Evolutionary conservation across 345 rosid species (phyloP).

Genomic region (Salix dunnii): DNA sequence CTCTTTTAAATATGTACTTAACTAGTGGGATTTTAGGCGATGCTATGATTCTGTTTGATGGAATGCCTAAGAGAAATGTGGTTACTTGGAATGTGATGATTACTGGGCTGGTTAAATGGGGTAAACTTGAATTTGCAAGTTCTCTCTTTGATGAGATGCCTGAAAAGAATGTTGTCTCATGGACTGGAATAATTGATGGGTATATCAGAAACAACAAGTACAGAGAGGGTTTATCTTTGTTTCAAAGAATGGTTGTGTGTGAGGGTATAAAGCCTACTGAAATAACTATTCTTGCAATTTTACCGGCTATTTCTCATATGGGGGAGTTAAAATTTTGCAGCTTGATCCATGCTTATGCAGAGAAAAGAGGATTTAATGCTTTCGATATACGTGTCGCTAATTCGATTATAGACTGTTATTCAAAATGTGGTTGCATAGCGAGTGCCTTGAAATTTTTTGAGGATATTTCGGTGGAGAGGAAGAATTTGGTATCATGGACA

Average conservation of each 20-base stretch:
- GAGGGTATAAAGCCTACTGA: constrained; percentile 54
- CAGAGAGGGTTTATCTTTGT: constrained; percentile 56
- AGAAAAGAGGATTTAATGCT: constrained; percentile 51
- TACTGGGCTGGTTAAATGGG: constrained; percentile 59
- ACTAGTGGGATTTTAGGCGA: constrained; percentile 24
- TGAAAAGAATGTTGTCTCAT: constrained; percentile 57
- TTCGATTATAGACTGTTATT: constrained; percentile 63
- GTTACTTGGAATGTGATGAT: constrained; percentile 87
- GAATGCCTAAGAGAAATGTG: constrained; percentile 55
- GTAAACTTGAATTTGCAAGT: constrained; percentile 54
- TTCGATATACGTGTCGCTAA: constrained; percentile 60
- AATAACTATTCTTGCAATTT: constrained; percentile 60
- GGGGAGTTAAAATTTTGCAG: constrained; percentile 47
- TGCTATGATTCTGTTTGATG: constrained; percentile 54
- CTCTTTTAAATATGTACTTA: constrained; percentile 45
- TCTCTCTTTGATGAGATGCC: constrained; percentile 63
- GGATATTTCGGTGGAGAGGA: constrained; percentile 40
- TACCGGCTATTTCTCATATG: constrained; percentile 55
- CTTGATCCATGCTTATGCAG: constrained; percentile 57
- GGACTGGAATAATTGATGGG: constrained; percentile 85
- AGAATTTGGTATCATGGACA: constrained; percentile 75
- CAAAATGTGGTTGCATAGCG: constrained; percentile 68
- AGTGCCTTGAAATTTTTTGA: constrained; percentile 55
- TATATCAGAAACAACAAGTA: constrained; percentile 45
- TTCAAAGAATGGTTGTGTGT: constrained; percentile 54